phyloP scores from a whole-genome alignment of 2,329 filamentous ascomycete species.

The Colletotrichum nymphaeae region DNA sequence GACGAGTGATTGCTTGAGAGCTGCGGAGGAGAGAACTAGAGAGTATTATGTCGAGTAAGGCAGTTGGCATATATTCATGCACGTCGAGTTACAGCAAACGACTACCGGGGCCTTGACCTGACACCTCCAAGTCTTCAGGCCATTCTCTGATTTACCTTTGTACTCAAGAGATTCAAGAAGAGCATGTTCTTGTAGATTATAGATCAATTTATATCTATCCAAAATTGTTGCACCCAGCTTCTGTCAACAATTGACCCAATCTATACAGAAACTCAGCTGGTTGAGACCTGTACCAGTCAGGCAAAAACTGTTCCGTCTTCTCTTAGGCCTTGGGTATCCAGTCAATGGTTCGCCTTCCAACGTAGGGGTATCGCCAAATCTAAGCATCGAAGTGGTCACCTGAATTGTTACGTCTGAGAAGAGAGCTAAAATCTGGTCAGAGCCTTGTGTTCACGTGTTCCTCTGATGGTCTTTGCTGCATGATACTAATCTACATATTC shows the following conservation, averaged over 20 bases:
- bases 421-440: background rate
- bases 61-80: background rate
- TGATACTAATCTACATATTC: background rate
- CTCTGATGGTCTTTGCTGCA: background rate
- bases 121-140: too few species aligned
- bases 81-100: background rate
- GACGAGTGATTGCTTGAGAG: constrained; percentile 36
- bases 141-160: too few species aligned
- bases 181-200: too few species aligned
- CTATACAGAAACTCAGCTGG: too few species aligned
- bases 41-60: background rate
- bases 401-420: fast-evolving
- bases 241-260: too few species aligned
- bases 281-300: too few species aligned
- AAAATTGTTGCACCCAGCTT: too few species aligned
- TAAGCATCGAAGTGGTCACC: background rate
- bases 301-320: too few species aligned
- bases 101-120: background rate
- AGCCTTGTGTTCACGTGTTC: background rate
- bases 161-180: too few species aligned
- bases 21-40: background rate
- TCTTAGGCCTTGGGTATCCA: background rate
- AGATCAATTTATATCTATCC: too few species aligned
- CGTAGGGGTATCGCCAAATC: background rate
- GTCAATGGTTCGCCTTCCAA: background rate